Base-by-base conservation (phyloP, 208 protist genomes). In the Phytomonas sp. region DNA sequence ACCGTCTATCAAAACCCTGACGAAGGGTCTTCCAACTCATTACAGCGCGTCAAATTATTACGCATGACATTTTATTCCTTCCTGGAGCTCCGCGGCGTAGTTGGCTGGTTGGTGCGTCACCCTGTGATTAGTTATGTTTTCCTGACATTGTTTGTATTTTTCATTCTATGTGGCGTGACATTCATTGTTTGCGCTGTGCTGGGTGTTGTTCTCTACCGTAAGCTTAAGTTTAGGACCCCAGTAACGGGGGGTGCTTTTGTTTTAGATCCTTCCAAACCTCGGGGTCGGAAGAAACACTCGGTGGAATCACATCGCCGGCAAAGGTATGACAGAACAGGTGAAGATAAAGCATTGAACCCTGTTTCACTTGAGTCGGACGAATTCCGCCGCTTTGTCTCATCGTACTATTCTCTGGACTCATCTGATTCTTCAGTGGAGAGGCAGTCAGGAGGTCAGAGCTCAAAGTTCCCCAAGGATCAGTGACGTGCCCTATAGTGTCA, bases 41-140 rank as follows among this genome's bases (percentile, higher is more conserved):
- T 43, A 8, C 4, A 28, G 3, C 76, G 78, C 20, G 71, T 79
- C 23, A 80, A 75, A 28, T 68, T 93, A 36, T 81, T 72, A 8
- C 84, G 83, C 5, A 69, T 88, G 70, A 29, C 81, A 17, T 81
- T 93, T 33, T 67, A 81, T 62, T 82, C 82, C 1, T 83, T 71
- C 32, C 81, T 89, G 53, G 73, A 89, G 70, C 74, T 93, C 20
- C 69, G 40, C 1, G 84, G 88, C 1, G 40, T 88, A 26, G 71
- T 81, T 7, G 81, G 83, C 51, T 89, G 77, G 64, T 76, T 91
- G 56, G 69, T 74, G 11, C 68, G 66, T 26, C 87, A 91, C 73
- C 74, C 88, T 9, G 13, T 89, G 26, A 61, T 62, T 26, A 84
- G 70, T 29, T 91, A 91, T 70, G 37, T 81, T 2, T 31, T 72